These are phyloP conservation scores for Zygotorulaspora florentina DNA, from an alignment of 805 yeast genomes.

Conservation along the genomic window DNA sequence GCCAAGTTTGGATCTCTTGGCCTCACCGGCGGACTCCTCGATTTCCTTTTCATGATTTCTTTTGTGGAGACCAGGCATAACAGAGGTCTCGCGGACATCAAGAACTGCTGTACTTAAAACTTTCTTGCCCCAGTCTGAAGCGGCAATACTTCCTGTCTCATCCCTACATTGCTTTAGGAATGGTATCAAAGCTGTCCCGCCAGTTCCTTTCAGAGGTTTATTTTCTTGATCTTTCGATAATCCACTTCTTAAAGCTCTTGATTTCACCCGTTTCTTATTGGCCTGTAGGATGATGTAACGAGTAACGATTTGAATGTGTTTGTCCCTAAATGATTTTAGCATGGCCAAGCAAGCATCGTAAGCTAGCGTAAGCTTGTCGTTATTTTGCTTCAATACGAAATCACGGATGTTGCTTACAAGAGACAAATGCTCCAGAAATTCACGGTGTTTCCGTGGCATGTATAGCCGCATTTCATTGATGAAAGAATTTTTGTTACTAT, in stretches of 20 bases:
- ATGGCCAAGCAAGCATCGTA: constrained; percentile 89
- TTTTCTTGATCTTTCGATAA: constrained; percentile 46
- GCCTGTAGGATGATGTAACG: constrained; percentile 82
- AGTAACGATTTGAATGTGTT: constrained; percentile 89
- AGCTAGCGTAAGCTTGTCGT: constrained; percentile 53
- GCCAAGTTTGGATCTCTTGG: constrained; percentile 31
- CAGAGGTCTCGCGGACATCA: constrained; percentile 23
- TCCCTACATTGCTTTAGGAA: constrained; percentile 93
- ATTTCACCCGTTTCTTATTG: constrained; percentile 50
- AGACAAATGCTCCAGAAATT: constrained; percentile 61
- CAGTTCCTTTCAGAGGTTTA: constrained; percentile 75
- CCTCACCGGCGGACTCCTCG: constrained; percentile 5
- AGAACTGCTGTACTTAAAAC: constrained; percentile 51
- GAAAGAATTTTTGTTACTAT: constrained; percentile 44
- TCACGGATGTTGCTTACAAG: constrained; percentile 57
- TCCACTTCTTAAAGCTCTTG: constrained; percentile 60
- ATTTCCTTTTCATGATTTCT: constrained; percentile 5
- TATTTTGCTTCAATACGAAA: constrained; percentile 48
- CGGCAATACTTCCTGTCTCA: constrained; percentile 92
- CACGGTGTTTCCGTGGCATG: constrained; percentile 85
- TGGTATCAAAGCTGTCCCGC: constrained; percentile 88
- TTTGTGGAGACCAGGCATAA: constrained; percentile 17
- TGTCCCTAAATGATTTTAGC: constrained; percentile 84
- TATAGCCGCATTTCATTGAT: constrained; percentile 80
- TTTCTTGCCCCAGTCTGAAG: constrained; percentile 86